Evolutionary conservation across 306 rosid species (phyloP), one percentile per base, ranked within the genome.

Genomic region (Cucurbita pepo): DNA sequence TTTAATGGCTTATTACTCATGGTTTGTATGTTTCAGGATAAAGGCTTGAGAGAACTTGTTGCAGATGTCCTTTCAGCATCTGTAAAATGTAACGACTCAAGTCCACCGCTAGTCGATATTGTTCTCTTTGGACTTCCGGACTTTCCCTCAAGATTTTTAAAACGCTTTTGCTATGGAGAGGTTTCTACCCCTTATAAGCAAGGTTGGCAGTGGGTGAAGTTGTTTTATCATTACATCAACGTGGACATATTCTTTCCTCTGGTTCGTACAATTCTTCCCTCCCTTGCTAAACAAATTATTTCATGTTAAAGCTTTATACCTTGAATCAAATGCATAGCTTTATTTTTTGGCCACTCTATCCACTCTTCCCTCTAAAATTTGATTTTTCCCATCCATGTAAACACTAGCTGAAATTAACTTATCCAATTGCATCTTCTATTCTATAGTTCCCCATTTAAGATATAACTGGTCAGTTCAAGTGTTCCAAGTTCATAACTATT

Each of bases 1-100:
- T 78, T 71, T 65, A 60, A 77, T 65, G 72, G 52, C 74, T 73
- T 48, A 56, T 81, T 76, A 56, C 81, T 70, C 22, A 55, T 62
- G 78, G 79, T 71, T 86, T 77, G 51, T 50, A 11, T 82, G 56
- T 77, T 71, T 75, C 85, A 94, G 96, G 99, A 94, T 76, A 91
- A 88, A 89, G 85, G 96, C 78, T 85, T 94, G 87, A 86, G 97
- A 84, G 99, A 94, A 80, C 96, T 89, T 83, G 95, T 96, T 78
- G 87, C 95, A 0, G 87, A 85, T 85, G 99, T 92, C 22, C 89
- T 94, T 81, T 85, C 92, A 73, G 83, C 84, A 75, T 95, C 89
- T 73, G 97, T 87, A 71, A 91, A 87, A 78, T 76, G 90, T 91
- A 30, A 30, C 34, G 34, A 4, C 3, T 1, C 34, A 30, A 30